Evolutionary conservation across 1,284 basidiomycete species (phyloP).

Genomic region (Boletus mariae): DNA sequence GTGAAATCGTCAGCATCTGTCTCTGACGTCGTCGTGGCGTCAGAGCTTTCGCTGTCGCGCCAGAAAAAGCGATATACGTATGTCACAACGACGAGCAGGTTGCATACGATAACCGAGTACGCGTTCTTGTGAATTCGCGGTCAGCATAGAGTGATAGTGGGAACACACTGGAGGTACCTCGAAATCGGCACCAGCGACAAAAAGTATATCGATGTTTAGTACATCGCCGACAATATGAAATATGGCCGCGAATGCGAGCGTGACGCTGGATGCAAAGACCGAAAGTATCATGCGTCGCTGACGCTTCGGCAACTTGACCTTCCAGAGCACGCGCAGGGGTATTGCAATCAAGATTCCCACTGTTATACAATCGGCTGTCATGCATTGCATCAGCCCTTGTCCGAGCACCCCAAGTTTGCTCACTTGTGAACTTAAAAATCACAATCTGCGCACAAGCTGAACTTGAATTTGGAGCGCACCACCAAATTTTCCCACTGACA

Average conservation of each 20-base stretch:
- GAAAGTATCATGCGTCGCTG: conserved; percentile 20
- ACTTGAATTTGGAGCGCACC: conserved; percentile 2
- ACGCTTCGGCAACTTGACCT: conserved; percentile 11
- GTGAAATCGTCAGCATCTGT: conserved; percentile 8
- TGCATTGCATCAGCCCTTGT: neutral
- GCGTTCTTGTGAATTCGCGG: neutral
- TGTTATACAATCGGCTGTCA: conserved; percentile 10
- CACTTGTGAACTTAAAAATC: conserved; percentile 2
- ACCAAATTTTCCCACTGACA: conserved; percentile 3
- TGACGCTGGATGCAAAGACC: conserved; percentile 16
- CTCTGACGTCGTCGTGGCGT: neutral
- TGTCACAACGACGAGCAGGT: conserved; percentile 23
- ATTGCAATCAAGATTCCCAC: conserved; percentile 11
- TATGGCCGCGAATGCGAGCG: conserved; percentile 10
- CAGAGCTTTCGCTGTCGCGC: neutral
- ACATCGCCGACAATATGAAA: conserved; percentile 12
- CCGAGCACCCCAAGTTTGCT: neutral
- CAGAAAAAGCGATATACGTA: conserved; percentile 8
- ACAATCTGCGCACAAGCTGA: conserved; percentile 3
- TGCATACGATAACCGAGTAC: conserved; percentile 18
- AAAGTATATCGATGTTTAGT: neutral
- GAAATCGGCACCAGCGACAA: conserved; percentile 1
- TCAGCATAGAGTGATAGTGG: neutral
- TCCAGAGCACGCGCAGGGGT: conserved; percentile 19
- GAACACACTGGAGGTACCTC: neutral